These are phyloP conservation scores for Salix koriyanagi DNA, from an alignment of 345 rosid species.

Conservation along the genomic window DNA sequence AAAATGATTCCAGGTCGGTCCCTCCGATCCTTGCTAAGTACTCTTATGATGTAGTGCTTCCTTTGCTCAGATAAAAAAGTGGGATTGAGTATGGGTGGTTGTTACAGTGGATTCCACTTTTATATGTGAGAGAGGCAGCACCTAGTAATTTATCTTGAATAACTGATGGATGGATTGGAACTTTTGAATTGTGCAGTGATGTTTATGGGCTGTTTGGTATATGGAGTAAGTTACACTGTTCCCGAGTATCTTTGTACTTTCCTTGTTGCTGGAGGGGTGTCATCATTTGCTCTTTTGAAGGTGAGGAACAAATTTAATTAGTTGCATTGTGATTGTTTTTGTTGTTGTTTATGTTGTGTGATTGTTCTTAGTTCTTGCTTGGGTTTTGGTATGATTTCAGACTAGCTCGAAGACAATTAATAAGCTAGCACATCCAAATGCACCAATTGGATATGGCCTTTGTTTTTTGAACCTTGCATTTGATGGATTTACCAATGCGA, in stretches of 20 bases:
- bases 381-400: slow-evolving; percentile 36
- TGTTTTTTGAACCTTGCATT: slow-evolving; percentile 91
- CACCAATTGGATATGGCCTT: slow-evolving; percentile 89
- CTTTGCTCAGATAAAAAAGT: no score
- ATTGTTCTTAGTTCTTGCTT: not conserved
- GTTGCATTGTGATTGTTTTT: not conserved
- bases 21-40: not conserved
- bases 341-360: not conserved
- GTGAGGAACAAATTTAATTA: slow-evolving; percentile 25
- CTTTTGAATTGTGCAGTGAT: slow-evolving; percentile 50
- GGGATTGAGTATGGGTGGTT: no score
- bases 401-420: slow-evolving; percentile 90
- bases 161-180: not conserved
- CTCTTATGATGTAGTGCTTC: no score
- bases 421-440: slow-evolving; percentile 93
- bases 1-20: slow-evolving; percentile 91
- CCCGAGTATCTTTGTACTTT: slow-evolving; percentile 75
- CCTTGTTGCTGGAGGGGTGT: slow-evolving; percentile 96
- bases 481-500: slow-evolving; percentile 97
- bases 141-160: no score
- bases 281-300: slow-evolving; percentile 80
- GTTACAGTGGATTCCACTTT: no score
- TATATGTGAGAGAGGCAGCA: no score
- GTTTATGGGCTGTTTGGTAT: slow-evolving; percentile 88
- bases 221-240: slow-evolving; percentile 74